A percentile compares a stretch with the other conserved stretches of the same genome.
These are phyloP conservation scores for Irpex rosettiformis DNA, from an alignment of 1,284 basidiomycete species.

Conservation along the genomic window DNA sequence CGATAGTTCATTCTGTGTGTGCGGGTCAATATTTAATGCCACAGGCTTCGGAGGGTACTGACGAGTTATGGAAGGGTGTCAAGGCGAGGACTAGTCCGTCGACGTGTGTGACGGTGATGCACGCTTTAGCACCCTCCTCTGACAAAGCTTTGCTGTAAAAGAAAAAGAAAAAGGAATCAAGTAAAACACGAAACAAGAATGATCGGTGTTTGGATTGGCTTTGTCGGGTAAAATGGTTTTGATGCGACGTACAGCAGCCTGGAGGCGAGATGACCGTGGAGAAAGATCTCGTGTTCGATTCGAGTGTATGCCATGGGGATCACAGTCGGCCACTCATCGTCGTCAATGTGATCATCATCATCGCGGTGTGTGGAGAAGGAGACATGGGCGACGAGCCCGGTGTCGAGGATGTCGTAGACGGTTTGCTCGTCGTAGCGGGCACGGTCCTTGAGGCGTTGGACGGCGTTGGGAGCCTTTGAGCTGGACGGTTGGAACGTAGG, in stretches of 20 bases:
- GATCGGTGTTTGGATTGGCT: too few relatives aligned
- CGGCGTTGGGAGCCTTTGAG: neutral
- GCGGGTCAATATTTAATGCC: neutral
- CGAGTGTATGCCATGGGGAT: constrained; percentile 1
- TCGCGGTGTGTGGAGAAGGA: neutral
- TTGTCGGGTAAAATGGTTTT: too few relatives aligned
- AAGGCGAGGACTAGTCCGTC: constrained; percentile 1
- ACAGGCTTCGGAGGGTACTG: neutral
- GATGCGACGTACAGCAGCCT: neutral
- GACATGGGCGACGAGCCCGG: neutral
- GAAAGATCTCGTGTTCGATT: neutral
- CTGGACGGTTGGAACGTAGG: neutral
- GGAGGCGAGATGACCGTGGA: neutral
- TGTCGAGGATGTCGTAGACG: constrained; percentile 1
- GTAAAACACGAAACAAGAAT: too few relatives aligned
- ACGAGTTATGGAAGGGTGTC: constrained; percentile 3
- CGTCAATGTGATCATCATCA: neutral
- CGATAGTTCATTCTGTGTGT: neutral
- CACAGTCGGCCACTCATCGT: neutral
- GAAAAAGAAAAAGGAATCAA: neutral
- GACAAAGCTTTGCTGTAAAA: neutral
- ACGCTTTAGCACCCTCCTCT: neutral
- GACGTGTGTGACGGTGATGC: constrained; percentile 2
- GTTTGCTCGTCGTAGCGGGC: constrained; percentile 1
- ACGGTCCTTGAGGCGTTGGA: neutral